Evolutionary conservation across 257 asterid genomes (phyloP).

Genomic region (Avicennia marina): DNA sequence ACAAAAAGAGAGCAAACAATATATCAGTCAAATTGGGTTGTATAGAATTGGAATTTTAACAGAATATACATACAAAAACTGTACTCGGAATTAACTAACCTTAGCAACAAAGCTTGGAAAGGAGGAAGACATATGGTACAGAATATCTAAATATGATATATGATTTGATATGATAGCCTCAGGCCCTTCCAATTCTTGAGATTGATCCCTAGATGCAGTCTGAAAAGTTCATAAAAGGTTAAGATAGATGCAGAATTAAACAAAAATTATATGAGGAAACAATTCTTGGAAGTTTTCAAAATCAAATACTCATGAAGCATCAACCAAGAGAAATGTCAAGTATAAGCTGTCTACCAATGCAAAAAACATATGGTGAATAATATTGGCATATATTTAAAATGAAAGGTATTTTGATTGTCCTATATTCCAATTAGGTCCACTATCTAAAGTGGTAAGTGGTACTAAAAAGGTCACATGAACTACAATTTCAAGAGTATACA

Average conservation of each 20-base stretch:
- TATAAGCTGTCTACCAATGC: not conserved
- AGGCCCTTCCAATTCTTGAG: constrained; percentile 54
- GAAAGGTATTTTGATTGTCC: too few relatives aligned
- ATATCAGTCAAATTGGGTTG: constrained; percentile 30
- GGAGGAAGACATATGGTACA: constrained; percentile 80
- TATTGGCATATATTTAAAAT: not conserved
- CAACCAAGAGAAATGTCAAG: too few relatives aligned
- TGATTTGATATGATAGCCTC: constrained; percentile 89
- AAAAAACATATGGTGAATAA: constrained; percentile 1
- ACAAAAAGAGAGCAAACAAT: constrained; percentile 19
- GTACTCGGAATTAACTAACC: constrained; percentile 43
- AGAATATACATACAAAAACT: constrained; percentile 5
- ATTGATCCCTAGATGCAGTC: constrained; percentile 35
- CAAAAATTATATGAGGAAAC: constrained; percentile 2
- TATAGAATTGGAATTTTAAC: constrained; percentile 13
- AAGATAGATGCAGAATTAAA: constrained; percentile 13
- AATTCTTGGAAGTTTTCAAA: not conserved
- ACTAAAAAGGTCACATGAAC: too few relatives aligned
- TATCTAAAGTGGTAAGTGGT: not conserved
- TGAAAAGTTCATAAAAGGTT: constrained; percentile 31
- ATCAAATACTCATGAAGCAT: too few relatives aligned
- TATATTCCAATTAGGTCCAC: not conserved
- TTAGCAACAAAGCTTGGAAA: constrained; percentile 98
- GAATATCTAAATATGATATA: constrained; percentile 83
- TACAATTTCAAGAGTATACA: too few relatives aligned